These are phyloP conservation scores for Eimeria brunetti DNA, from an alignment of 169 alveolate genomes.

Conservation along the genomic window DNA sequence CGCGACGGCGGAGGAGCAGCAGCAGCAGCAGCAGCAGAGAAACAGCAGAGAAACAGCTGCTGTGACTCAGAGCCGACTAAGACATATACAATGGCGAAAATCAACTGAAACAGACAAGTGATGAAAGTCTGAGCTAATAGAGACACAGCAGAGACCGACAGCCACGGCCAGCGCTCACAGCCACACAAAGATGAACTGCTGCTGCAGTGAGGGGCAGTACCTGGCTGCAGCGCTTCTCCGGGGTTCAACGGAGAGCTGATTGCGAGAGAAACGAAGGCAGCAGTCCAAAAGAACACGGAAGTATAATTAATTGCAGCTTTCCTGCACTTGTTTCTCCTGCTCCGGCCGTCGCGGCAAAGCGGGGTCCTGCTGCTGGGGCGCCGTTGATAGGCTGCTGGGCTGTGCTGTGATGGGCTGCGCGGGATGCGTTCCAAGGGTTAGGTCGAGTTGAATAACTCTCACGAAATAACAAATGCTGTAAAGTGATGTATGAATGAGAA, in stretches of 20 bases:
- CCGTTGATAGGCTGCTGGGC: slow-evolving; percentile 61
- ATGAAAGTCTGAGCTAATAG: background rate
- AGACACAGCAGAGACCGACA: background rate
- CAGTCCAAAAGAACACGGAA: background rate
- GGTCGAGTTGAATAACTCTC: slow-evolving; percentile 10
- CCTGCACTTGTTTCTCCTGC: slow-evolving; percentile 38
- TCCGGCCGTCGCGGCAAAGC: slow-evolving; percentile 54
- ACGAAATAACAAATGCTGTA: slow-evolving; percentile 9
- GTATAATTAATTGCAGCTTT: slow-evolving; percentile 2
- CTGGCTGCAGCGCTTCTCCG: slow-evolving; percentile 21
- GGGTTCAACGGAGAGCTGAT: background rate
- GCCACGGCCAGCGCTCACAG: slow-evolving; percentile 1
- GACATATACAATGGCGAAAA: background rate
- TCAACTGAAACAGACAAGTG: background rate
- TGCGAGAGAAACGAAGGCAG: background rate
- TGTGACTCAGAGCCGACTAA: background rate
- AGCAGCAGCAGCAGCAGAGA: background rate
- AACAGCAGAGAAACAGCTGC: background rate
- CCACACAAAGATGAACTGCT: slow-evolving; percentile 13
- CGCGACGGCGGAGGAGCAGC: background rate
- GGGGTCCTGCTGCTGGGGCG: slow-evolving; percentile 52
- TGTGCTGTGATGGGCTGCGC: no score
- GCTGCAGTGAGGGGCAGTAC: slow-evolving; percentile 44
- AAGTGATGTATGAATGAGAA: background rate
- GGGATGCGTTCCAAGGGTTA: slow-evolving; percentile 4